A percentile compares a stretch with the other conserved stretches of the same genome.
These are phyloP conservation scores for Perkinsus chesapeaki DNA, from an alignment of 169 alveolate species.

Conservation along the genomic window DNA sequence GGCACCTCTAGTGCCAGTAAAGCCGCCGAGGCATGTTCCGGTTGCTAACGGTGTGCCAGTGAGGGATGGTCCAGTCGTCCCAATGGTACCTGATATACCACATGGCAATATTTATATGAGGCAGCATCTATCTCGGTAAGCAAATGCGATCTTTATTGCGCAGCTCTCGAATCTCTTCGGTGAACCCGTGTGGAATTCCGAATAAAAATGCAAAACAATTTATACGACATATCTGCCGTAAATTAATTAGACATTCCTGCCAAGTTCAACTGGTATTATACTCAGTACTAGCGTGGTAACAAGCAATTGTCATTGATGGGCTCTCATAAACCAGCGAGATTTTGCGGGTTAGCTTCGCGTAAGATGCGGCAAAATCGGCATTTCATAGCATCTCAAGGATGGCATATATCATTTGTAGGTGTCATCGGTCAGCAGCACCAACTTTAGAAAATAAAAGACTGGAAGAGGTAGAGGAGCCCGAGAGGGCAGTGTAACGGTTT, in stretches of 20 bases:
- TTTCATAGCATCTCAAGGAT: no score
- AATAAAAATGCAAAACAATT: no score
- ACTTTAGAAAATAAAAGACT: not conserved
- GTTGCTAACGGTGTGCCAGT: not conserved
- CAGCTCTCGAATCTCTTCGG: no score
- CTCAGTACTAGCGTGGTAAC: no score
- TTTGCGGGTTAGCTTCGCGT: no score
- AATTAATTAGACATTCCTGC: no score
- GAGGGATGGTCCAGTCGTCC: not conserved
- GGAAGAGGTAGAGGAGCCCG: not conserved
- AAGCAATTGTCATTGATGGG: no score
- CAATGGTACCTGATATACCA: not conserved
- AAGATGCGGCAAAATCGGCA: no score
- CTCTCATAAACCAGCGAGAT: no score
- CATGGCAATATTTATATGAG: not conserved
- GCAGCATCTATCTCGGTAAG: not conserved
- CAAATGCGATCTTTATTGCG: not conserved
- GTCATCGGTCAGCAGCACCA: not conserved
- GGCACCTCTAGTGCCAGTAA: not conserved
- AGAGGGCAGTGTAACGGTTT: not conserved
- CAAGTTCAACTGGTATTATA: no score
- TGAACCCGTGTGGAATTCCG: no score
- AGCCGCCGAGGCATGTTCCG: not conserved
- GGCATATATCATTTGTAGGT: not conserved
- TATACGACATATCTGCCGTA: no score